Percentiles rank a stretch among this genome's conserved stretches.
phyloP scores from a whole-genome alignment of 2,329 filamentous ascomycete species.

The Fusarium pseudograminearum region DNA sequence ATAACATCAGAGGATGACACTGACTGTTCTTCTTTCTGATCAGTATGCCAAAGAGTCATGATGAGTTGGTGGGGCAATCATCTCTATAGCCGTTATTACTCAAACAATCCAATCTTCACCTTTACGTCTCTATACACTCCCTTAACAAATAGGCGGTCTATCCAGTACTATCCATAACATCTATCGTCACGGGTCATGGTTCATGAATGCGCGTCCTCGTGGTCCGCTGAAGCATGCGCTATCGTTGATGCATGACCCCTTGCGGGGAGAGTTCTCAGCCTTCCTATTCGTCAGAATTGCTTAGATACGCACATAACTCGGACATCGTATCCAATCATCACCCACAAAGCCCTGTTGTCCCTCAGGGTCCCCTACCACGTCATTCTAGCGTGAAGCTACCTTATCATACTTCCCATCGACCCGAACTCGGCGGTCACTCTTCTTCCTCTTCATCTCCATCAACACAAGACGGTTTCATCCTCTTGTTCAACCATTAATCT shows the following conservation, averaged over 20 bases:
- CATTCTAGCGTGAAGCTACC: constrained; percentile 30
- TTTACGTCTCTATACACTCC: background rate
- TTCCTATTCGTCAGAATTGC: constrained; percentile 3
- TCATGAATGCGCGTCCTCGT: constrained; percentile 31
- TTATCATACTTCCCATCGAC: constrained; percentile 35
- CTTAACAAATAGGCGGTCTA: background rate
- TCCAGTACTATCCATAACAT: constrained; percentile 2
- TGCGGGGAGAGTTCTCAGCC: background rate
- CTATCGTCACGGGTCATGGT: constrained; percentile 11
- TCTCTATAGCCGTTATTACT: background rate
- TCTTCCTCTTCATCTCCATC: constrained; percentile 8
- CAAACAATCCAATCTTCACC: too few species aligned
- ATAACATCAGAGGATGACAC: background rate
- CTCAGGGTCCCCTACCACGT: constrained; percentile 40
- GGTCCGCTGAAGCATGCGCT: constrained; percentile 34
- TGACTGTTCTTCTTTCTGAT: background rate
- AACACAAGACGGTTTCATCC: constrained; percentile 14
- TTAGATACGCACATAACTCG: constrained; percentile 8
- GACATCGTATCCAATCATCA: constrained; percentile 12
- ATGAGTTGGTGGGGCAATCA: background rate
- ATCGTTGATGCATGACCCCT: constrained; percentile 32
- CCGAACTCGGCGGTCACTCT: constrained; percentile 26
- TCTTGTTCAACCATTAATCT: constrained; percentile 4
- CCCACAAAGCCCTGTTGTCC: background rate
- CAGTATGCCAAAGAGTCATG: background rate